A percentile compares a stretch with the other conserved stretches of the same genome.
These are phyloP conservation scores for Volvox reticuliferus DNA, from an alignment of 139 green algal genomes.

Conservation along the genomic window DNA sequence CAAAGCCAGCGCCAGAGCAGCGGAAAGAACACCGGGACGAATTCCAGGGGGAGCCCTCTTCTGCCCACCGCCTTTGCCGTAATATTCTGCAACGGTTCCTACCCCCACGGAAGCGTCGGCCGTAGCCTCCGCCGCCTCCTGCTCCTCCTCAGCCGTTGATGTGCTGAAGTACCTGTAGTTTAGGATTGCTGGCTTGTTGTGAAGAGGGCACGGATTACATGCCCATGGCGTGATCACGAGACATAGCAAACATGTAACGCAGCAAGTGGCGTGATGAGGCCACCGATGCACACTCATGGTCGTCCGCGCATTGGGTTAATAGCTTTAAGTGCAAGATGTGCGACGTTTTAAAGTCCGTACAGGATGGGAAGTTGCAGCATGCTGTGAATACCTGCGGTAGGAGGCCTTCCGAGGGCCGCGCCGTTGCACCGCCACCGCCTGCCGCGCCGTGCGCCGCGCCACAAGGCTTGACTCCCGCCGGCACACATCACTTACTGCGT, in stretches of 20 bases:
- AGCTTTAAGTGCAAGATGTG: no score
- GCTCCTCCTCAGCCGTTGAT: background rate
- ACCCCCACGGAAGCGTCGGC: background rate
- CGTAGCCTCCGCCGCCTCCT: background rate
- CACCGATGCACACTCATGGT: no score
- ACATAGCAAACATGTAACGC: no score
- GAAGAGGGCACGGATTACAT: no score
- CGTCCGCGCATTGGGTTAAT: no score
- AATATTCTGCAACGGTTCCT: background rate
- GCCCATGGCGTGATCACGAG: no score
- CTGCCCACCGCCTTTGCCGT: background rate
- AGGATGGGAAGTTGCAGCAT: background rate
- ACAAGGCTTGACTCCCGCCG: background rate
- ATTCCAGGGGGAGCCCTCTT: background rate
- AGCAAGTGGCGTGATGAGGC: no score
- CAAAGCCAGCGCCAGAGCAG: background rate
- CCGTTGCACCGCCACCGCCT: background rate
- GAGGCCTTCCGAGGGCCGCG: background rate
- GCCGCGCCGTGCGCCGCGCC: background rate
- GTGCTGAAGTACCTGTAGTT: constrained; percentile 23
- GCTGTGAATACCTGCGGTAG: background rate
- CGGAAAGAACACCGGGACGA: background rate
- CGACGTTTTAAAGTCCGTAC: background rate
- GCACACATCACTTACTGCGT: background rate
- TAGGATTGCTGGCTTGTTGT: no score